Evolutionary conservation across 176 grass and related monocot genomes (phyloP), one percentile per base, ranked within the genome.

Genomic region (Poa pratensis): DNA sequence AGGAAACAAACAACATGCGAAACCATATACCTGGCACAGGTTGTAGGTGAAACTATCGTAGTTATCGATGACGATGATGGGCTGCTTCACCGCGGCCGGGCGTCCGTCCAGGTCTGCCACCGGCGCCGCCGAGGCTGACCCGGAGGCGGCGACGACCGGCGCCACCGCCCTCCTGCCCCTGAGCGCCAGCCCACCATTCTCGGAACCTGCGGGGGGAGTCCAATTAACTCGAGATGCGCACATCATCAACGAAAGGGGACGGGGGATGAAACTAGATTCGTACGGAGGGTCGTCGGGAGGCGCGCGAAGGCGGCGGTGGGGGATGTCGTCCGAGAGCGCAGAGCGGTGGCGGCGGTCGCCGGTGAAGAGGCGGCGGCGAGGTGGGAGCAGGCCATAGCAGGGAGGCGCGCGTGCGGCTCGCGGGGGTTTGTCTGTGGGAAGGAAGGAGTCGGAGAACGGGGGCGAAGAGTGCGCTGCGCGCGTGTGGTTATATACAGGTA

Each of bases 11-110:
- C 69, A 77, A 27, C n/a, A 79, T 3, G 43, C 26, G 43, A 39
- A 69, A 46, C 6, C 28, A 19, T 68, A 79, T 94, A 98, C 96
- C 96, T 98, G 96, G 79, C 96, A 99, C 13, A 99, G 63, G 81
- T 99, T 99, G 79, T 99, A 99, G 69, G 96, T 99, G 52, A 96
- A 96, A 67, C 96, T 96, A 82, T 99, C 96, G 67, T 99, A 99
- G 76, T 99, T 99, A 30, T 99, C 96, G 52, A 99, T 89, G 22
- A 99, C 96, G 43, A 99, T 88, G 70, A 99, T 96, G 12, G 93
- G 91, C 70, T 84, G 92, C 58, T 92, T 86, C 73, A 76, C 84
- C 46, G 59, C 48, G 16, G 73, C 84, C 49, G 45, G 24, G 43
- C 51, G 40, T 12, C 67, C 73, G 57, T 91, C 73, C 37, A 73